phyloP scores from a whole-genome alignment of 805 yeast species.

The Ogataea corticis region DNA sequence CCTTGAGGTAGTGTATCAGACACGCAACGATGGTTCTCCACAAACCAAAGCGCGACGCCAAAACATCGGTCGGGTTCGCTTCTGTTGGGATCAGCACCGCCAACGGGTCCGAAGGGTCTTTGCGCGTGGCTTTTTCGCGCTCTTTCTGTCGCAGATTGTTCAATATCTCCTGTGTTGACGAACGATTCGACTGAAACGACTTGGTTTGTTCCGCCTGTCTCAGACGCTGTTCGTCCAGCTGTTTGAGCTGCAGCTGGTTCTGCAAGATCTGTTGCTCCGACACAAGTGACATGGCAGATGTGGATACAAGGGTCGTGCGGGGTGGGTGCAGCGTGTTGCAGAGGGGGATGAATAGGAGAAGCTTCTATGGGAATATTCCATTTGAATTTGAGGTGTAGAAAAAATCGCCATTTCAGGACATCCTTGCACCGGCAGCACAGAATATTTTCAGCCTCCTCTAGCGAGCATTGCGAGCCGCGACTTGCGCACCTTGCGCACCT shows the following conservation, averaged over 20 bases:
- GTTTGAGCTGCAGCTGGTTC: slow-evolving; percentile 47
- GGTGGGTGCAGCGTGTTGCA: too few species aligned
- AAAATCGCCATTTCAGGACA: neutral
- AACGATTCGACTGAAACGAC: slow-evolving; percentile 38
- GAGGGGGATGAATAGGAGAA: too few species aligned
- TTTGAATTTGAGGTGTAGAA: neutral
- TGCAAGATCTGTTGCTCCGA: slow-evolving; percentile 48
- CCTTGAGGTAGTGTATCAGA: slow-evolving; percentile 71
- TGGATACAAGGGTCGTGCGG: too few species aligned
- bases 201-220: slow-evolving; percentile 45
- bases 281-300: slow-evolving; percentile 31
- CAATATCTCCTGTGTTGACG: slow-evolving; percentile 32
- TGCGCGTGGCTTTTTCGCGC: slow-evolving; percentile 19
- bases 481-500: too few species aligned
- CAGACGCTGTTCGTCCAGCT: slow-evolving; percentile 43
- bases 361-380: too few species aligned
- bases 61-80: slow-evolving; percentile 81
- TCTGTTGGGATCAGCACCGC: slow-evolving; percentile 52
- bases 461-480: too few species aligned
- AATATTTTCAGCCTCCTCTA: too few species aligned
- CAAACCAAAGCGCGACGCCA: slow-evolving; percentile 79
- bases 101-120: slow-evolving; percentile 52
- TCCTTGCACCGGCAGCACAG: too few species aligned
- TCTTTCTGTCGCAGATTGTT: slow-evolving; percentile 24
- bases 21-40: slow-evolving; percentile 84